Evolutionary conservation across 1,284 basidiomycete genomes (phyloP).

Genomic region (Phlebopus sp.): DNA sequence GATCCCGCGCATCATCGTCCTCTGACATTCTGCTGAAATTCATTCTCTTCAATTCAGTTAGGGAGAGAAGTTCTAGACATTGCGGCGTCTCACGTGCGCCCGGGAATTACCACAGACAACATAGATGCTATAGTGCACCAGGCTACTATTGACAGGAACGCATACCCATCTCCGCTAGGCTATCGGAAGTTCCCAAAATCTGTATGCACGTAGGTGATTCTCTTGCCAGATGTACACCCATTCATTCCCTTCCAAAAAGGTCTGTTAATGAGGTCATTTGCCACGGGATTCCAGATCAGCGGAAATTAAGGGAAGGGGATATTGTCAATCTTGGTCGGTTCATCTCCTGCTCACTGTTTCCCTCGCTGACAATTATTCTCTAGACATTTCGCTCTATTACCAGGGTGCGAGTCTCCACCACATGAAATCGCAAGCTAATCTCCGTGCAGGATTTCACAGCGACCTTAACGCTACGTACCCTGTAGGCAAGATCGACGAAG

Average conservation of each 20-base stretch:
- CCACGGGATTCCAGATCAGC: constrained; percentile 92
- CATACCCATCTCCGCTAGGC: constrained; percentile 93
- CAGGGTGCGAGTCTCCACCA: constrained; percentile 44
- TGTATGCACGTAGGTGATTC: constrained; percentile 79
- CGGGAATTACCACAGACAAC: constrained; percentile 94
- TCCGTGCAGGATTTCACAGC: constrained; percentile 71
- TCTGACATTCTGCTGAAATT: neutral
- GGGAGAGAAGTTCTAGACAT: constrained; percentile 90
- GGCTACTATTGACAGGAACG: constrained; percentile 86
- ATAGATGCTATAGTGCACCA: constrained; percentile 95
- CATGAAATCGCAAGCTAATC: neutral
- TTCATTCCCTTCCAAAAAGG: constrained; percentile 38
- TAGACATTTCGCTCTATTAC: constrained; percentile 67
- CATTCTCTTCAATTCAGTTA: constrained; percentile 50
- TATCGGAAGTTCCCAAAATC: constrained; percentile 95
- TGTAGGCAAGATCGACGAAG: constrained; percentile 83
- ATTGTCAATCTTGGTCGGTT: constrained; percentile 84
- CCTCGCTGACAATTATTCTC: constrained; percentile 12
- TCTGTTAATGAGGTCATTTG: constrained; percentile 97
- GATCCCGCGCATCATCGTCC: neutral
- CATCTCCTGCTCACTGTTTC: constrained; percentile 1
- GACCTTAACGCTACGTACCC: constrained; percentile 92
- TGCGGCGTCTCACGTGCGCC: constrained; percentile 79
- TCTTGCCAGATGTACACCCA: constrained; percentile 5
- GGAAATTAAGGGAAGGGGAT: constrained; percentile 86